Base-by-base conservation (phyloP, 768 basidiomycete genomes). In the Boletus rubropictus region DNA sequence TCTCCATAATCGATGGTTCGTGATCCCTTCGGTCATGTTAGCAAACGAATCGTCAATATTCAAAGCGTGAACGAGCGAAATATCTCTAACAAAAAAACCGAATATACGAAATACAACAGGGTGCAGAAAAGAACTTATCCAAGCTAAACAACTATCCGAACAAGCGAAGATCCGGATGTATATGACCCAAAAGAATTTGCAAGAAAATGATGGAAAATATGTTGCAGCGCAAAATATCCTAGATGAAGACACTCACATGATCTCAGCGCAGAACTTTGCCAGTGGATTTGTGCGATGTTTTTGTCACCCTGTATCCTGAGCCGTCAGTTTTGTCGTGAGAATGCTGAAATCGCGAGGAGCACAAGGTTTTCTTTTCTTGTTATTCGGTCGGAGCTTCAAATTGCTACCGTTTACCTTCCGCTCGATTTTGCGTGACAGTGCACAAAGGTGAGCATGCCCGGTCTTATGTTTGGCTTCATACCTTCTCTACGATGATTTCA, bases 311-410 rank as follows among this genome's bases (percentile, higher is more conserved):
- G 48, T 65, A 65, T 64, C 66, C 64, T 61, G 55, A 55, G 55
- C 65, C 54, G 54, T 68, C 64, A 64, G 66, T n/a, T n/a, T 62
- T 66, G 64, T 64, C 64, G 64, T 66, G 64, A 65, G 64, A 66
- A 63, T 45, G 60, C 55, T 52, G 49, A 59, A 62, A 65, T 63
- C 60, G 47, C 46, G 57, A 48, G 46, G 57, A 52, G 48, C 54
- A 49, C 44, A 57, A 45, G 38, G 52, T 52, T 60, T 54, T 54
- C 54, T 56, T 61, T 58, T 53, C 44, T 25, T 34, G 51, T 55
- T 67, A 51, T 62, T 67, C 4, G 25, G 50, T 64, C 64, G 66
- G 64, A 61, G 64, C 43, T 60, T 11, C 18, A 66, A 65, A 49
- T 49, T 36, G 32, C 48, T 44, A 50, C 34, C 38, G 12, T 28